Percentiles rank a stretch among this genome's conserved stretches.
These are phyloP conservation scores for Fusarium coicis DNA, from an alignment of 2,329 filamentous ascomycete genomes.

Conservation along the genomic window DNA sequence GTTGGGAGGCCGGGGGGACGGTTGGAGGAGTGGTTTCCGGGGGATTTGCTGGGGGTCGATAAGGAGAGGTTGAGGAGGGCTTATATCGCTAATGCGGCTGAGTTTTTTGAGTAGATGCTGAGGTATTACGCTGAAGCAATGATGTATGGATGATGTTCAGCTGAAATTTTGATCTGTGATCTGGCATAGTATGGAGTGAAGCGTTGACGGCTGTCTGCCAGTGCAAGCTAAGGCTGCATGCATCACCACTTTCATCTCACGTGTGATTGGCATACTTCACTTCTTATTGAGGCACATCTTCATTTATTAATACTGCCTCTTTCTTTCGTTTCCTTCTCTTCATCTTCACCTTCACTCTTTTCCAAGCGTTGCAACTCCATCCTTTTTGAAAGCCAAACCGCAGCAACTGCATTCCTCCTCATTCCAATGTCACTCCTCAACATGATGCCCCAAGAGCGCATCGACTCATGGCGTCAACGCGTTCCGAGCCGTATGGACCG, in stretches of 20 bases:
- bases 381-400: not conserved
- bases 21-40: conserved; percentile 55
- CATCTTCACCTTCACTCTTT: not conserved
- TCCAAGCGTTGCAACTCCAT: not conserved
- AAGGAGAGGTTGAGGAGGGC: conserved; percentile 50
- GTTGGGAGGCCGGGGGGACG: conserved; percentile 51
- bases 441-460: conserved; percentile 29
- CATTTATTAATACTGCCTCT: not conserved
- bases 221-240: not conserved
- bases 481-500: conserved; percentile 51
- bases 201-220: conserved; percentile 28
- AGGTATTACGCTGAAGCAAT: not conserved
- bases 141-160: too few relatives aligned
- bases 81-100: conserved; percentile 50
- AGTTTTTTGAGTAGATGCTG: not conserved
- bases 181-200: not conserved
- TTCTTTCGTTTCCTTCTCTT: not conserved
- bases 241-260: not conserved
- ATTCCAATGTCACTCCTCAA: conserved; percentile 4
- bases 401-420: not conserved
- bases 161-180: fast-evolving
- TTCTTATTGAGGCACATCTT: too few relatives aligned
- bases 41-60: conserved; percentile 48
- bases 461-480: conserved; percentile 50
- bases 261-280: not conserved